These are phyloP conservation scores for Candida wancherniae DNA, from an alignment of 805 yeast species.

Conservation along the genomic window DNA sequence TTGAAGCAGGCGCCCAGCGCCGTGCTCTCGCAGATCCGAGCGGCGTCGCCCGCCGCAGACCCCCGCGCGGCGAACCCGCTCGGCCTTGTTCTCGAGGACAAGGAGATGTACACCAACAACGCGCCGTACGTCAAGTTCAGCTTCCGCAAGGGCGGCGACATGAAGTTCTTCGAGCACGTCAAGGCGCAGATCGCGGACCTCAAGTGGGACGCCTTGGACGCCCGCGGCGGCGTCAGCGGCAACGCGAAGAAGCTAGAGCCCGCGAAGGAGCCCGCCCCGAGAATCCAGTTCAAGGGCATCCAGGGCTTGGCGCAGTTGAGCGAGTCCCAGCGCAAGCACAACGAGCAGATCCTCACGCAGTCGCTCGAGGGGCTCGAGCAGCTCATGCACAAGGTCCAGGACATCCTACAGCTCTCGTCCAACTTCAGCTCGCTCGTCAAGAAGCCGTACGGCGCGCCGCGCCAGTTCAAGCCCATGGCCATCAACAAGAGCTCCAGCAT, in stretches of 20 bases:
- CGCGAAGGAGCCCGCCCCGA: conserved; percentile 7
- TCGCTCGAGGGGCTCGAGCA: conserved; percentile 76
- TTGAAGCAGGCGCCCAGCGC: conserved; percentile 8
- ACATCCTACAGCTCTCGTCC: conserved; percentile 48
- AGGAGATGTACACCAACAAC: conserved; percentile 31
- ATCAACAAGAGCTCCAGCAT: conserved; percentile 31
- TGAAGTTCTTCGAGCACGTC: conserved; percentile 43
- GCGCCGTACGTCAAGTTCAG: conserved; percentile 57
- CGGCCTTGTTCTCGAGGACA: conserved; percentile 24
- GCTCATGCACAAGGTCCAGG: conserved; percentile 72
- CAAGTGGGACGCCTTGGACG: conserved; percentile 43
- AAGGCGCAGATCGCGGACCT: conserved; percentile 40
- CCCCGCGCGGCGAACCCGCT: conserved; percentile 12
- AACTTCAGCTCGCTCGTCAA: conserved; percentile 13
- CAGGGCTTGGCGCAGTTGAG: conserved; percentile 61
- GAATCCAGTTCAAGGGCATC: conserved; percentile 48
- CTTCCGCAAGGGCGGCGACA: conserved; percentile 69
- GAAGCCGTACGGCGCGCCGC: background rate
- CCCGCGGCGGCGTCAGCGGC: conserved; percentile 21
- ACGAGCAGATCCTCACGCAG: conserved; percentile 55
- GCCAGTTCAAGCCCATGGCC: conserved; percentile 26
- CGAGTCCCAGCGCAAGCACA: conserved; percentile 50
- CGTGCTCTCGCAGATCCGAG: conserved; percentile 5
- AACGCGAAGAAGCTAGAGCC: conserved; percentile 27
- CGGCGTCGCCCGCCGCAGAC: conserved; percentile 4